A percentile compares a stretch with the other conserved stretches of the same genome.
Conservation (phyloP, 768 basidiomycete species). For the Udeniomyces megalosporus region DNA sequence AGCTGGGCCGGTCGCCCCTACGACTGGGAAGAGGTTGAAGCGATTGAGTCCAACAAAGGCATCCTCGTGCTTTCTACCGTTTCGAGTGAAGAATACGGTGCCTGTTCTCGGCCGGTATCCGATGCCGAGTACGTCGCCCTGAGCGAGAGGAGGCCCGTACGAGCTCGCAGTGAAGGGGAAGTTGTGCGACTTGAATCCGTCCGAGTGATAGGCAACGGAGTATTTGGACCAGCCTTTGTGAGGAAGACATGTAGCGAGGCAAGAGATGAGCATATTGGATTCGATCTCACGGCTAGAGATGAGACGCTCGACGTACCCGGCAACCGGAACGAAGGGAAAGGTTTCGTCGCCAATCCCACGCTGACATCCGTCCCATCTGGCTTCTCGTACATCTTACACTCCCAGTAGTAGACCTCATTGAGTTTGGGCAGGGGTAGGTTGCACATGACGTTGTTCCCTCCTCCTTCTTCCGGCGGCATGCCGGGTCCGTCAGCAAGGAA, state of each 20-base stretch:
- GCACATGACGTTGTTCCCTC: slow-evolving; percentile 86
- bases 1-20: slow-evolving; percentile 91
- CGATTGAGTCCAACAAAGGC: slow-evolving; percentile 76
- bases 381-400: slow-evolving; percentile 97
- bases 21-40: slow-evolving; percentile 91
- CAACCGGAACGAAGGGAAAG: slow-evolving; percentile 84
- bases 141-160: slow-evolving; percentile 69
- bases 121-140: slow-evolving; percentile 89
- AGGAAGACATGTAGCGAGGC: neutral
- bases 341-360: slow-evolving; percentile 88
- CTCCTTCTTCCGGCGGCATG: slow-evolving; percentile 64
- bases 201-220: slow-evolving; percentile 77
- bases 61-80: slow-evolving; percentile 92
- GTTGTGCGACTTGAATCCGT: slow-evolving; percentile 92
- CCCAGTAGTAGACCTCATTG: slow-evolving; percentile 99
- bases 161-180: slow-evolving; percentile 78
- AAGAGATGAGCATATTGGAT: neutral
- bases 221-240: slow-evolving; percentile 40
- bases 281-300: neutral
- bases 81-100: slow-evolving; percentile 97
- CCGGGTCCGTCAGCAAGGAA: slow-evolving; percentile 49
- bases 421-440: slow-evolving; percentile 92
- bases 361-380: slow-evolving; percentile 73
- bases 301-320: slow-evolving; percentile 20
- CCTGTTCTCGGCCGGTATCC: slow-evolving; percentile 93